Percentiles rank a stretch among this genome's conserved stretches.
phyloP scores from a whole-genome alignment of 768 basidiomycete species.

The Infundibulicybe gibba region DNA sequence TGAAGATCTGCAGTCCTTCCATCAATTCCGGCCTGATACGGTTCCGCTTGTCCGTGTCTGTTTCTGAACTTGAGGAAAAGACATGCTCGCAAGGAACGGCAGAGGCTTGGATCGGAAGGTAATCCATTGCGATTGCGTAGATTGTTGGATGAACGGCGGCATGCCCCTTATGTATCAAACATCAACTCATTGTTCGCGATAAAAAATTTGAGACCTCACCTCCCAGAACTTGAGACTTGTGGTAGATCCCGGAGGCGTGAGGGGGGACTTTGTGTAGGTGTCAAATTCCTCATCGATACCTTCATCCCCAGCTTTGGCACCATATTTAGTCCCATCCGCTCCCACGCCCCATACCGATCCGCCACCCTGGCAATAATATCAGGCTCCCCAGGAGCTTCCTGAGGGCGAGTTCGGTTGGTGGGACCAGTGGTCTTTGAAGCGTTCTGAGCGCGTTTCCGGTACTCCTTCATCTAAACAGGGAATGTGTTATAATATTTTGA shows the following conservation, averaged over 20 bases:
- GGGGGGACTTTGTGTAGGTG: constrained; percentile 2
- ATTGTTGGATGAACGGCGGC: constrained; percentile 12
- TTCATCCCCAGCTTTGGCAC: constrained; percentile 1
- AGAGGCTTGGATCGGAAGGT: constrained; percentile 23
- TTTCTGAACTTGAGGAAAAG: constrained; percentile 18
- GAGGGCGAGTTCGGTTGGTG: not conserved
- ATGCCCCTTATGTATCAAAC: constrained; percentile 1
- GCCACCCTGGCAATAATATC: no score
- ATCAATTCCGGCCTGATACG: constrained; percentile 9
- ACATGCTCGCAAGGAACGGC: constrained; percentile 19
- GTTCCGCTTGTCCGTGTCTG: constrained; percentile 9
- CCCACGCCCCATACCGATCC: no score
- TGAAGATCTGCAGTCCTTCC: constrained; percentile 20
- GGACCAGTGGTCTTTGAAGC: not conserved
- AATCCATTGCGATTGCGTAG: constrained; percentile 16
- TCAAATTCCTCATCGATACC: constrained; percentile 2
- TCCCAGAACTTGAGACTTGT: constrained; percentile 13
- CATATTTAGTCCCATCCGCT: not conserved
- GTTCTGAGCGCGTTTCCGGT: not conserved
- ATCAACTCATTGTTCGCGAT: not conserved
- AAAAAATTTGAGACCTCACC: constrained; percentile 7
- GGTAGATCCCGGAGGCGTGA: not conserved
- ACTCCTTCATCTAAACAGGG: not conserved
- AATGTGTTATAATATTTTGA: constrained; percentile 3
- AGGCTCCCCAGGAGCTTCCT: no score